These are phyloP conservation scores for Avicennia marina DNA, from an alignment of 257 asterid species.

Conservation along the genomic window DNA sequence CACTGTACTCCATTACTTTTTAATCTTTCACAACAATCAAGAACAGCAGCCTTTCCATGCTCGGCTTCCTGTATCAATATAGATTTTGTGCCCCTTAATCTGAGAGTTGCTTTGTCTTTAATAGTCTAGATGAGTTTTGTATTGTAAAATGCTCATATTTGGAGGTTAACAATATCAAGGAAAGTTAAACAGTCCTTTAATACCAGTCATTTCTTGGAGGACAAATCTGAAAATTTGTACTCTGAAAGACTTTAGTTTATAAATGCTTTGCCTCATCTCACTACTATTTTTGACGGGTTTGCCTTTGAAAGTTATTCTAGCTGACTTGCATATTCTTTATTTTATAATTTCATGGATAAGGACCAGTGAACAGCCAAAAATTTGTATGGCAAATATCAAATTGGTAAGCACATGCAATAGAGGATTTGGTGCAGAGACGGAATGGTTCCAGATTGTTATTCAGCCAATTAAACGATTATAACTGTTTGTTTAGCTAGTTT, in stretches of 20 bases:
- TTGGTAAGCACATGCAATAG: not conserved
- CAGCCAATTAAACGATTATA: not conserved
- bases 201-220: too few species aligned
- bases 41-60: not conserved
- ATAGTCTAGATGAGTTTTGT: not conserved
- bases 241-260: not conserved
- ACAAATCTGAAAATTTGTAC: not conserved
- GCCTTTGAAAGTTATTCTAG: not conserved
- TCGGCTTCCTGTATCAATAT: not conserved
- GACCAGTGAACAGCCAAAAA: not conserved
- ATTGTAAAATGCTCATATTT: not conserved
- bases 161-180: too few species aligned
- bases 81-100: not conserved
- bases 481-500: constrained; percentile 1
- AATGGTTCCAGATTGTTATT: not conserved
- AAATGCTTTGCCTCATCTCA: not conserved
- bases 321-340: not conserved
- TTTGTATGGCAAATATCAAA: not conserved
- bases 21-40: too few species aligned
- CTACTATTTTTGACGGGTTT: not conserved
- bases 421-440: not conserved
- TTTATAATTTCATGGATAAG: not conserved
- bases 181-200: too few species aligned
- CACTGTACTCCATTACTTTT: too few species aligned
- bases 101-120: not conserved